Evolutionary conservation across 352 stramenopile genomes (phyloP), one percentile per base, ranked within the genome.

Genomic region (Pythium phragmitis): DNA sequence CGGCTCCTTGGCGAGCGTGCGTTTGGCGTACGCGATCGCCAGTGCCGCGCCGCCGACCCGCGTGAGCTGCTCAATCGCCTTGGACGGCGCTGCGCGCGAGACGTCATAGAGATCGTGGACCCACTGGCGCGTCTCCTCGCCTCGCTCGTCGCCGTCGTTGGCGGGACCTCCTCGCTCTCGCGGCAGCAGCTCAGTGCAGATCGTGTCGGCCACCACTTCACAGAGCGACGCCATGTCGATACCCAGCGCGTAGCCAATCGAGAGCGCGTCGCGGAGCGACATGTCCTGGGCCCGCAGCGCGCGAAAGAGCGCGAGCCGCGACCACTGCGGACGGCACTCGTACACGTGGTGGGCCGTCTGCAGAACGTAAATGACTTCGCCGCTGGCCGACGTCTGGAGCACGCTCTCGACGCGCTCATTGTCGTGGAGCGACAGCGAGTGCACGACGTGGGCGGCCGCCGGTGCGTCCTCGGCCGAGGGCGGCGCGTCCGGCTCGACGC

Each of bases 161-260:
- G 39, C 41, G 23, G 48, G 34, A 39, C 34, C 11, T 19, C 16
- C 14, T 34, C 33, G 26, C 26, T 30, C 26, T 30, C 7, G 50
- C 51, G 28, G 39, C 42, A 37, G 63, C 7, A 81, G 41, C 54
- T 68, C 76, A 5, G 50, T 70, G 56, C 87, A 91, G 21, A 96
- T 69, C 17, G 87, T 93, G 46, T 96, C 87, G 14, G 85, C 85
- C 3, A 89, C 87, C 11, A 94, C 83, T 63, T 94, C 80, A 42
- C 87, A 96, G 7, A 96, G 67, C 12, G 87, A 94, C 42, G 87
- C 78, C 87, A 96, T 96, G 59, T 96, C 87, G 36, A 93, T 92
- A 19, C 85, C 85, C 47, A 96, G 72, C 3, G 87, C 85, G 55
- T 96, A 93, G 3, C 87, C 87, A 26, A 96, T 96, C 8, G 77